Evolutionary conservation across 2,329 filamentous ascomycete species (phyloP), one percentile per base, ranked within the genome.

Genomic region (Juglanconis sp.): DNA sequence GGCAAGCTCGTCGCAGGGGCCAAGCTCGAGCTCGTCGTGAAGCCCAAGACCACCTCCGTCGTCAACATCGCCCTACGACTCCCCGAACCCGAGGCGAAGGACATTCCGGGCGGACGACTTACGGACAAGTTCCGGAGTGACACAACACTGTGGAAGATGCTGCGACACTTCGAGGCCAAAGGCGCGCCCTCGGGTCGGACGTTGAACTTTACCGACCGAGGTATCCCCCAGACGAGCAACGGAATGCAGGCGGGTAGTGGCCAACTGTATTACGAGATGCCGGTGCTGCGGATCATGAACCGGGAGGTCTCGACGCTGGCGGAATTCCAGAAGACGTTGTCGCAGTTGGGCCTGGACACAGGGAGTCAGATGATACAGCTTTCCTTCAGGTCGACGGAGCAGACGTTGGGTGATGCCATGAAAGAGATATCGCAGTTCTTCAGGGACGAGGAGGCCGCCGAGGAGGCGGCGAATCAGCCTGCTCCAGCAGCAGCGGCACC

Each of bases 51-150:
- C 0, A 89, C 93, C 0, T 88, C 91, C 1, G 89, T 89, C 52
- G 89, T 99, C 59, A 92, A 89, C 46, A 89, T 99, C 47, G 94
- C 91, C n/a, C 79, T 99, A 11, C 91, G 96, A 70, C 79, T 97
- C 34, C 91, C 92, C 3, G 82, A 87, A 40, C 84, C 87, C 30
- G 89, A 95, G 70, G 86, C 83, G 24, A 79, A 78, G 49, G 79
- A 82, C 53, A 80, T 83, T 24, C 82, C 87, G 1, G 86, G 85
- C 65, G 85, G 87, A 31, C 86, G 92, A 35, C 76, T 96, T 46
- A 85, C 87, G 59, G 88, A 95, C 71, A 96, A 95, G 71, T 92
- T 98, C 63, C 87, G 93, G 1, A 96, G 90, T 73, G 89, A 91
- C 65, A 91, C 91, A 40, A 91, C 92, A 17, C 72, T 99, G 74